Evolutionary conservation across 805 yeast genomes (phyloP).

Genomic region (Candida xiaguanensis): DNA sequence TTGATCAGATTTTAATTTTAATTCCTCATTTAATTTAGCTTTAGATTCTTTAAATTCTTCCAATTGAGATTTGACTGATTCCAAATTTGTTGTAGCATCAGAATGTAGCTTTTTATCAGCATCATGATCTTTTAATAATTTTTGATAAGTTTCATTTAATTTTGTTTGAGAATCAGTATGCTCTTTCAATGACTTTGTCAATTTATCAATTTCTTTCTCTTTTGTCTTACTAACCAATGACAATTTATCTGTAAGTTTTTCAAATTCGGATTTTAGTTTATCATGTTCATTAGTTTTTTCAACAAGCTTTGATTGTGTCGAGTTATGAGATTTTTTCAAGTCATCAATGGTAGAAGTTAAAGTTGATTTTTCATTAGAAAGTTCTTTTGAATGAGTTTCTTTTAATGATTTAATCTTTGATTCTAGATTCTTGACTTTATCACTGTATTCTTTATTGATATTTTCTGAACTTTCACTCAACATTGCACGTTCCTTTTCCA

Average conservation of each 20-base stretch:
- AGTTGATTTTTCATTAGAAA: slow-evolving; percentile 4
- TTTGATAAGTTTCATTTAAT: slow-evolving; percentile 1
- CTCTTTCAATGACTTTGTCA: slow-evolving; percentile 4
- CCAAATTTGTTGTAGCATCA: background rate
- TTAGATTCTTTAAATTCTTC: background rate
- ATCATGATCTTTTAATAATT: background rate
- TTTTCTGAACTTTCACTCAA: slow-evolving; percentile 49
- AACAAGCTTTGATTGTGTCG: background rate
- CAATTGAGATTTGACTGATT: background rate
- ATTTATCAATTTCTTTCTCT: background rate
- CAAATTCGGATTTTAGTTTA: slow-evolving; percentile 4
- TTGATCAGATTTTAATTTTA: background rate
- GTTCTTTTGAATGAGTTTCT: slow-evolving; percentile 11
- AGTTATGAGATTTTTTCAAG: background rate
- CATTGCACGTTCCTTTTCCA: slow-evolving; percentile 49
- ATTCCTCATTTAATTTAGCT: background rate
- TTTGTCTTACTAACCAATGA: background rate
- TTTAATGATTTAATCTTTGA: slow-evolving; percentile 18
- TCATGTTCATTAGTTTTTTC: slow-evolving; percentile 1
- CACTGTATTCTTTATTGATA: slow-evolving; percentile 45
- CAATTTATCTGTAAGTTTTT: background rate
- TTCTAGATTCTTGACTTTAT: slow-evolving; percentile 43
- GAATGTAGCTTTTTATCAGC: background rate
- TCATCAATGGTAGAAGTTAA: slow-evolving; percentile 3
- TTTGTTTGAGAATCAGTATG: background rate